These are phyloP conservation scores for Chrysochromulina tobinii DNA, from an alignment of 78 protist species.

Conservation along the genomic window DNA sequence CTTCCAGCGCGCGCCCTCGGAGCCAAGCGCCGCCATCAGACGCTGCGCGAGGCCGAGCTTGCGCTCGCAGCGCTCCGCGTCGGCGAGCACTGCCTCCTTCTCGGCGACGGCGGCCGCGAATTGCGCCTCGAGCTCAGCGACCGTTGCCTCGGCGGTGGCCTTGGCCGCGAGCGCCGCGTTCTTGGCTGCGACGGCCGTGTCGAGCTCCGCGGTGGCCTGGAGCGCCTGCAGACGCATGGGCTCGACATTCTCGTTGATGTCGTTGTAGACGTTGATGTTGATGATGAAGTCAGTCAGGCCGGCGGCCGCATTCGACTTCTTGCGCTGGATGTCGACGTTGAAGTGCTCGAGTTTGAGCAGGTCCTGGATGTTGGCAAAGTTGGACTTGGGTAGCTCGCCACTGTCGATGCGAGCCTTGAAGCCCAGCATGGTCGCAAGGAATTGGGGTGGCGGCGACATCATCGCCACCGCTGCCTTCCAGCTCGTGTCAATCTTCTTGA, in stretches of 20 bases:
- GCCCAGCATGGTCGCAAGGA: constrained; percentile 43
- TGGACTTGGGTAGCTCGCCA: constrained; percentile 31
- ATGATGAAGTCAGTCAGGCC: constrained; percentile 64
- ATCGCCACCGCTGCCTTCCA: constrained; percentile 53
- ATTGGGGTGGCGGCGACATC: constrained; percentile 56
- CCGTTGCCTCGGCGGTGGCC: constrained; percentile 45
- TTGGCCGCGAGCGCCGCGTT: constrained; percentile 47
- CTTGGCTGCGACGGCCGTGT: constrained; percentile 58
- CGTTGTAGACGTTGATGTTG: constrained; percentile 61
- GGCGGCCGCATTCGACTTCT: constrained; percentile 72
- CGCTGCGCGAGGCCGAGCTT: constrained; percentile 73
- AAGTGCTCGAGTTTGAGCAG: constrained; percentile 39
- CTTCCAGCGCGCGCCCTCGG: constrained; percentile 73
- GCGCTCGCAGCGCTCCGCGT: constrained; percentile 60
- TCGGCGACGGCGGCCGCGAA: constrained; percentile 45
- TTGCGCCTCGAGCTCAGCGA: constrained; percentile 56
- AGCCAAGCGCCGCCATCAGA: constrained; percentile 65
- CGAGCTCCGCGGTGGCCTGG: constrained; percentile 42
- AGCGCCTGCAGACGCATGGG: constrained; percentile 63
- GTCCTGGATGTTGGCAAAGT: constrained; percentile 11
- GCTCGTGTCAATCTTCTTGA: constrained; percentile 39
- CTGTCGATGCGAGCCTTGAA: constrained; percentile 38
- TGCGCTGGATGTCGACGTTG: constrained; percentile 36
- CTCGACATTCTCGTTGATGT: constrained; percentile 73
- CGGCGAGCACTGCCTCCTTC: constrained; percentile 57